Percentiles rank a stretch among this genome's conserved stretches.
phyloP scores from a whole-genome alignment of 768 basidiomycete species.

The Favolaschia claudopus region DNA sequence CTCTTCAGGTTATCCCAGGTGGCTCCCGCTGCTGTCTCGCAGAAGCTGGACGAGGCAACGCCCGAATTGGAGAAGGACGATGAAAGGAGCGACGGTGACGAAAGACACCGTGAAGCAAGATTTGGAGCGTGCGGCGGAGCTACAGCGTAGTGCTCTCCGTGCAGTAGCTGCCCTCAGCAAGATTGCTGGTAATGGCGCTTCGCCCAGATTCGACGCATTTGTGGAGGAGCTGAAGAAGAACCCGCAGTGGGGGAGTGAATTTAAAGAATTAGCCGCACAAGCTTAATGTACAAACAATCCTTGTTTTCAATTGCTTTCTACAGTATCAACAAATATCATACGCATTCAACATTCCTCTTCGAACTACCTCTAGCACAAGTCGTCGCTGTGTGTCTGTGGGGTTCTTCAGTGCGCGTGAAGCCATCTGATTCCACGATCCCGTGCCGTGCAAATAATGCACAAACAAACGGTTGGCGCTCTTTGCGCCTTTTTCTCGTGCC shows the following conservation, averaged over 20 bases:
- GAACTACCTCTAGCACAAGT: no score
- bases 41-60: constrained; percentile 84
- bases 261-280: constrained; percentile 59
- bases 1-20: constrained; percentile 90
- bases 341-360: no score
- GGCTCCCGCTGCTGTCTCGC: constrained; percentile 83
- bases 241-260: constrained; percentile 71
- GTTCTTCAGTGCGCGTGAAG: not conserved
- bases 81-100: constrained; percentile 87
- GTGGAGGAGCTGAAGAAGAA: constrained; percentile 78
- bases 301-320: no score
- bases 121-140: constrained; percentile 84
- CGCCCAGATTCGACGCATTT: constrained; percentile 80
- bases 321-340: no score
- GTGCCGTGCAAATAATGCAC: not conserved
- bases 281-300: constrained; percentile 4
- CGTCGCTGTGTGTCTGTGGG: no score
- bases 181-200: constrained; percentile 67
- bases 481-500: not conserved
- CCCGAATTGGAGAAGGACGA: constrained; percentile 85
- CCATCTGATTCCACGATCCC: constrained; percentile 4
- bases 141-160: constrained; percentile 89
- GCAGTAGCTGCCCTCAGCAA: constrained; percentile 89
- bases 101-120: constrained; percentile 98
- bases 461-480: not conserved